Conservation (phyloP, 768 basidiomycete genomes). For the Kwoniella sp. region DNA sequence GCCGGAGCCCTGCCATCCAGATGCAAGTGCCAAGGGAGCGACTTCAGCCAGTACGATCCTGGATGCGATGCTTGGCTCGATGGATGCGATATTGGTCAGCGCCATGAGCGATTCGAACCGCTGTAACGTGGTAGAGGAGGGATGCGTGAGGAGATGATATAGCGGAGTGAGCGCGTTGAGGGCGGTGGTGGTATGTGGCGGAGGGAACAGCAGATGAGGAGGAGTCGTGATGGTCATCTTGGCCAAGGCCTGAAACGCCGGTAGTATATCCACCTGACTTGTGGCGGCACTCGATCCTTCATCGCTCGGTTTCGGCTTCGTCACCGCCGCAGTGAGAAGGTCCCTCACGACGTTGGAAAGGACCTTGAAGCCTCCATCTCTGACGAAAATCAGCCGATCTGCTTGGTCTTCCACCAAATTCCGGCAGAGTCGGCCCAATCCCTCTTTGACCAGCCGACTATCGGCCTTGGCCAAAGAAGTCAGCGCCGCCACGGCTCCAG, state of each 20-base stretch:
- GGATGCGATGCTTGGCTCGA: constrained; percentile 62
- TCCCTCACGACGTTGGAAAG: constrained; percentile 36
- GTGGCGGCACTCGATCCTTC: constrained; percentile 10
- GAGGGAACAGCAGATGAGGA: constrained; percentile 85
- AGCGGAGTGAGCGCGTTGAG: constrained; percentile 82
- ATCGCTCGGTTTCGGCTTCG: constrained; percentile 58
- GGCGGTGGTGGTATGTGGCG: constrained; percentile 63
- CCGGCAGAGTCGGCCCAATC: constrained; percentile 62
- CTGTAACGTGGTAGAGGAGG: constrained; percentile 68
- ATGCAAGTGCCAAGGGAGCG: constrained; percentile 5
- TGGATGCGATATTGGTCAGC: constrained; percentile 86
- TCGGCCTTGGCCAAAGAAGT: constrained; percentile 59
- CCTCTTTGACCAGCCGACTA: constrained; percentile 61
- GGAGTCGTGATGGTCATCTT: constrained; percentile 90
- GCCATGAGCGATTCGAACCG: constrained; percentile 94
- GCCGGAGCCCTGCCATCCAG: constrained; percentile 44
- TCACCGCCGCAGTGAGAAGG: constrained; percentile 53
- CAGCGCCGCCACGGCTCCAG: constrained; percentile 65
- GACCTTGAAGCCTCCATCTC: constrained; percentile 71
- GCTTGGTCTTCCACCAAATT: constrained; percentile 71
- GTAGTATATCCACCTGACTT: constrained; percentile 21
- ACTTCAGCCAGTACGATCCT: constrained; percentile 56
- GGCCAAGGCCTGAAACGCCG: constrained; percentile 77
- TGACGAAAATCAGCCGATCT: constrained; percentile 70
- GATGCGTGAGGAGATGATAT: constrained; percentile 65